Evolutionary conservation across 441 rosid genomes (phyloP), one percentile per base, ranked within the genome.

Genomic region (Adansonia gregorii): DNA sequence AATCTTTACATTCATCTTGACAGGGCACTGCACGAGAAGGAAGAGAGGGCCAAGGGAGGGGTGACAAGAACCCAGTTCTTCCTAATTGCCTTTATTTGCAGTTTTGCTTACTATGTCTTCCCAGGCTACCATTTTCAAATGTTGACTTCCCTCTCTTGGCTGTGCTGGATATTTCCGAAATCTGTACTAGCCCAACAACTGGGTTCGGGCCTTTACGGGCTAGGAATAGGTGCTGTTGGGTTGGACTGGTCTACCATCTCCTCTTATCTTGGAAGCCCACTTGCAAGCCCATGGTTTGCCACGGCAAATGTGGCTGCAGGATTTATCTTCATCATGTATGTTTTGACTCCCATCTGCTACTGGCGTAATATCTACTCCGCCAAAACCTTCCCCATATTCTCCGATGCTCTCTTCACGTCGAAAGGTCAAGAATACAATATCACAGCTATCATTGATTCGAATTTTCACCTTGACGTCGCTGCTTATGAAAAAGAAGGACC

Each of bases 201-300:
- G 0, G 98, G 99, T 17, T 96, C 99, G 0, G 98, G 99, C 51
- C 91, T 93, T 31, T 86, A 89, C 22, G 99, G 99, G 68, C 90
- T 96, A 2, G 98, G 99, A 46, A 79, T 94, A 7, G 92, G 83
- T 3, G 88, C 97, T 2, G 39, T 96, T 8, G 98, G 97, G 10
- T 73, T 96, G 6, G 97, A 96, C 79, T 94, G 98, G 98, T 89
- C 99, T 80, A 88, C 97, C 51, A 94, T 91, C 78, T 92, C 98
- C 1, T 85, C 99, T 56, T 94, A 93, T 86, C 93, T 95, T 3
- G 98, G 97, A 52, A 94, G 98, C 86, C 99, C 98, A 58, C 93
- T 95, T 9, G 99, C 98, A 39, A 95, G 99, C 87, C 99, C 99
- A 56, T 95, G 99, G 98, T 95, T 92, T 72, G 99, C 99, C 73